These are phyloP conservation scores for Echinosophora koreensis DNA, from an alignment of 306 rosid species.

Conservation along the genomic window DNA sequence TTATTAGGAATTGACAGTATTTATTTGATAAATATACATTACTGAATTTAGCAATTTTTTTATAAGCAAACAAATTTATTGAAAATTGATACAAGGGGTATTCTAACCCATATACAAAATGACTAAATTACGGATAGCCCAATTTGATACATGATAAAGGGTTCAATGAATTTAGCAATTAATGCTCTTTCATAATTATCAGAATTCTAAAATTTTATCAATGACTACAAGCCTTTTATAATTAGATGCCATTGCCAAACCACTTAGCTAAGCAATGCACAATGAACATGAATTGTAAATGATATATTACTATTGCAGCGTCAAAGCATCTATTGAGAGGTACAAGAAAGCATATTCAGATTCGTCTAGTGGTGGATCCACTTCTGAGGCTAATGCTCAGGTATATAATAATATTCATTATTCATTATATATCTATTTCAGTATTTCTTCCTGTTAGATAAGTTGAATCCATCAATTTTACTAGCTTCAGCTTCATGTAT, in stretches of 20 bases:
- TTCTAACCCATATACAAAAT: too few relatives aligned
- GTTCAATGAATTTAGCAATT: background rate
- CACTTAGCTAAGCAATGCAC: background rate
- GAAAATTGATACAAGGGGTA: too few relatives aligned
- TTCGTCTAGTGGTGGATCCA: slow-evolving; percentile 61
- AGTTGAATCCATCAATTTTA: background rate
- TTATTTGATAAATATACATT: background rate
- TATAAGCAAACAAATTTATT: too few relatives aligned
- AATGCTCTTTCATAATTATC: background rate
- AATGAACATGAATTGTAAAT: slow-evolving; percentile 34
- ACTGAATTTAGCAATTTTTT: background rate
- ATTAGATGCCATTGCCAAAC: background rate
- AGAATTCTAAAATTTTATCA: background rate
- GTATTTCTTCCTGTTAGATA: background rate
- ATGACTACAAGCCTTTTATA: background rate
- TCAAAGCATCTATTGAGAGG: slow-evolving; percentile 81
- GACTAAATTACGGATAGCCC: too few relatives aligned
- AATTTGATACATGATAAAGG: too few relatives aligned
- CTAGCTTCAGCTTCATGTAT: background rate
- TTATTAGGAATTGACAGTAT: background rate
- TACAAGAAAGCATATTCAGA: slow-evolving; percentile 87
- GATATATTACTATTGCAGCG: slow-evolving; percentile 57
- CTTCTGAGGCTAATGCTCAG: slow-evolving; percentile 85
- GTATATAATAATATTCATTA: slow-evolving; percentile 42
- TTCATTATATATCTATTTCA: background rate